Base-by-base conservation (phyloP, 495 filamentous ascomycete species). In the Tuber borchii region DNA sequence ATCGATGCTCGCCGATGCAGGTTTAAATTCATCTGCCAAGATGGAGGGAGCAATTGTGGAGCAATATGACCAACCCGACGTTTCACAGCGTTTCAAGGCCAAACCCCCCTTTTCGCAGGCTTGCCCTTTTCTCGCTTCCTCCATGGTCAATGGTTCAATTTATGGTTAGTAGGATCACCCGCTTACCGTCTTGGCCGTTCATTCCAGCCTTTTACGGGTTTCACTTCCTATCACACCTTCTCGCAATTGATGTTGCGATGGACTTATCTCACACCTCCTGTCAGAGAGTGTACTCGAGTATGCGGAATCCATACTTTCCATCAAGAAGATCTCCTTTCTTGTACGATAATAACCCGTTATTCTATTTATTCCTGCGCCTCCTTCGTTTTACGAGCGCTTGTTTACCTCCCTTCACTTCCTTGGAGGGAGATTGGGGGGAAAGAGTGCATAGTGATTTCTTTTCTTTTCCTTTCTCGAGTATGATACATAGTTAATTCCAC, bases 331-430 rank as follows among this genome's bases (percentile, higher is more conserved):
- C 26, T 34, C 56, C 56, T 65, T 65, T 65, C 26, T 31, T 65
- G 56, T 65, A 65, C 10, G 2, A 65, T 65, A 16, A 16, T 65
- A 7, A 34, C 56, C 56, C 56, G 19, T 65, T 65, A 16, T 65
- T 14, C 56, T 26, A 65, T 2, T 34, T 65, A 65, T 6, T 65
- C 26, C 26, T 65, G 56, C 56, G 56, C 56, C 56, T 65, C 56
- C 56, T 65, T 65, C 12, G 56, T 65, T 65, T 31, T 65, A 65
- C 56, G 26, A 34, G 56, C 56, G 56, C 56, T 65, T 65, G 56
- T 34, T 65, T 65, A 14, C 56, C 16, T 65, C 26, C 56, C 6
- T 34, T 65, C 17, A 17, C 26, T 65, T 65, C 17, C 26, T 65
- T 17, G 56, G 56, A 19, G 56, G 56, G 56, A 34, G 31, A 31